phyloP scores from a whole-genome alignment of 345 rosid genomes.

The Lepidium didymum region DNA sequence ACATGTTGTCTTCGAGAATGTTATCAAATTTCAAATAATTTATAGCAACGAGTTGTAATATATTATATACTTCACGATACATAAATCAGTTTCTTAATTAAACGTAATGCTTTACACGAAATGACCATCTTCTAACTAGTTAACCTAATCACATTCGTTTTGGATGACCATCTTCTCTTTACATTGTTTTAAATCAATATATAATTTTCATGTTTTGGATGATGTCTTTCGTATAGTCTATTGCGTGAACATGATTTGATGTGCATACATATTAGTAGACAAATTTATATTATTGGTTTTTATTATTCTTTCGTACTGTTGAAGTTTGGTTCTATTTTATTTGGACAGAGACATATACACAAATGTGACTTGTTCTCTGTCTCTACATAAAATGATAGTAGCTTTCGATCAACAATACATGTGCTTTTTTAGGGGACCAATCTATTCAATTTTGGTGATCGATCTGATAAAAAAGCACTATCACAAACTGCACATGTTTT shows the following conservation, averaged over 20 bases:
- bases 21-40: no score
- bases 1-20: no score
- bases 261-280: background rate
- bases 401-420: background rate
- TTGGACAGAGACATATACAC: constrained; percentile 17
- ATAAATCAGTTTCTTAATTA: background rate
- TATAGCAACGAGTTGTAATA: background rate
- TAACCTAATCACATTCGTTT: background rate
- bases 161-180: no score
- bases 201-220: background rate
- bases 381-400: background rate
- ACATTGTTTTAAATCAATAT: background rate
- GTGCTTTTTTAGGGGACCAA: constrained; percentile 6
- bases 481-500: no score
- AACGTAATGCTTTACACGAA: background rate
- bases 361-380: background rate
- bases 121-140: background rate
- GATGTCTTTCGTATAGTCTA: background rate
- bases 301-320: constrained; percentile 4
- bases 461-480: background rate
- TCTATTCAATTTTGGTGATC: background rate
- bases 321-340: constrained; percentile 12
- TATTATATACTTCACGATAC: background rate
- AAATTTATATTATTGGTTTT: background rate
- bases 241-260: background rate